phyloP scores from a whole-genome alignment of 2,329 filamentous ascomycete genomes.

The Epichloe uncinata region DNA sequence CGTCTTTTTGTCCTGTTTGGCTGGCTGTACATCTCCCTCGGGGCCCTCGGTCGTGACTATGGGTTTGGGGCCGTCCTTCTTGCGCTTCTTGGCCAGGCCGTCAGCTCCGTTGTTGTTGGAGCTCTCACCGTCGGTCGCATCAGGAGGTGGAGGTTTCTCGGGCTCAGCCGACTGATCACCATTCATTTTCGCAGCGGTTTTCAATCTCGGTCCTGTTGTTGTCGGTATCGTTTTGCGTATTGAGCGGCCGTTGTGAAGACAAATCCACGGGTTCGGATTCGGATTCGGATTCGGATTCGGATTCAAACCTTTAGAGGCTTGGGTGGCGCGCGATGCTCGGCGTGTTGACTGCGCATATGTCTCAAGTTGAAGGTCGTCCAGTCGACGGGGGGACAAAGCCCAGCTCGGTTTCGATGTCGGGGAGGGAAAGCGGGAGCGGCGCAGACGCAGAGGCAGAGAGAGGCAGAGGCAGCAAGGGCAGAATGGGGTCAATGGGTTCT shows the following conservation, averaged over 20 bases:
- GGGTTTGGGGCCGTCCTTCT: slow-evolving; percentile 61
- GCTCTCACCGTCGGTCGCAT: slow-evolving; percentile 7
- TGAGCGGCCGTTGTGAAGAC: neutral
- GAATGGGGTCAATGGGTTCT: neutral
- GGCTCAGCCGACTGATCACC: slow-evolving; percentile 17
- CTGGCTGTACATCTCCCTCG: neutral
- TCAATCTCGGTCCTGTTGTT: neutral
- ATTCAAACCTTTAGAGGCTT: neutral
- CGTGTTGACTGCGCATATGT: neutral
- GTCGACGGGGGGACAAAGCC: neutral
- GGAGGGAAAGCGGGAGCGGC: neutral
- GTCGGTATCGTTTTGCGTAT: neutral
- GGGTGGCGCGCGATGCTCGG: neutral
- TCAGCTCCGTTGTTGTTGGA: slow-evolving; percentile 16
- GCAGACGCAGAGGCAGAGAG: neutral
- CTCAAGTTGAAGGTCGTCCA: slow-evolving; percentile 1
- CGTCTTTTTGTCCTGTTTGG: slow-evolving; percentile 17
- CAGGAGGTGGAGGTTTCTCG: slow-evolving; percentile 15
- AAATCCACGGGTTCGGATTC: neutral
- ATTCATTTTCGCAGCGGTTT: slow-evolving; percentile 12
- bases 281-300: neutral
- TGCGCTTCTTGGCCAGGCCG: slow-evolving; percentile 49
- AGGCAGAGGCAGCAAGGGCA: neutral
- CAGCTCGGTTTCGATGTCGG: neutral
- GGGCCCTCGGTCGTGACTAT: slow-evolving; percentile 55